phyloP scores from a whole-genome alignment of 78 protist species.

The Paratrimastix pyriformis region DNA sequence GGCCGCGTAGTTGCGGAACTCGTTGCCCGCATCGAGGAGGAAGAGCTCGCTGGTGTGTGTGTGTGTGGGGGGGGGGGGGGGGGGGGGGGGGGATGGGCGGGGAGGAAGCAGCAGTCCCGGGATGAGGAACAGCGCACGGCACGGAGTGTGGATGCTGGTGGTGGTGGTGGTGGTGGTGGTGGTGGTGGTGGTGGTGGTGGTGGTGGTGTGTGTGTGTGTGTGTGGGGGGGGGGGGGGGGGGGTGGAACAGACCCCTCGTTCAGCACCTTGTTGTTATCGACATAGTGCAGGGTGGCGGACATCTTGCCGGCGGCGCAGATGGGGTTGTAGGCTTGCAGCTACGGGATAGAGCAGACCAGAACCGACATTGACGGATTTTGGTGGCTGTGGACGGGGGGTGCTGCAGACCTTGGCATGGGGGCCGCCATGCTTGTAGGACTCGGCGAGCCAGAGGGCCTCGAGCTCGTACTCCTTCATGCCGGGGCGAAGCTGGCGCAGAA shows the following conservation, averaged over 20 bases:
- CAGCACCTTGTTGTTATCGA: not conserved
- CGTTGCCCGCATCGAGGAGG: not conserved
- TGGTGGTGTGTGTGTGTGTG: not conserved
- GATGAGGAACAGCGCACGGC: not conserved
- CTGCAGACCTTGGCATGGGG: not conserved
- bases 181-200: not conserved
- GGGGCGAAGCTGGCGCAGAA: not conserved
- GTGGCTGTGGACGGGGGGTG: not conserved
- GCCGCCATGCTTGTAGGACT: not conserved
- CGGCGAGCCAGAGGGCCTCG: not conserved
- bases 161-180: not conserved
- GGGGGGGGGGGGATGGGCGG: not conserved
- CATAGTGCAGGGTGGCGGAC: conserved; percentile 5
- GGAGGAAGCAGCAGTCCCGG: not conserved
- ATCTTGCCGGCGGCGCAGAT: not conserved
- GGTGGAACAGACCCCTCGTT: not conserved
- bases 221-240: not conserved
- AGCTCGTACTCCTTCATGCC: not conserved
- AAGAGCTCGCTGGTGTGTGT: not conserved
- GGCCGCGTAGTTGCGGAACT: not conserved
- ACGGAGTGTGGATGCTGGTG: not conserved
- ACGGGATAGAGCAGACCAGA: not conserved
- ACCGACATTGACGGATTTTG: not conserved
- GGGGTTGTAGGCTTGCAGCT: not conserved
- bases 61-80: not conserved